These are phyloP conservation scores for Pulveroboletus sp. DNA, from an alignment of 768 basidiomycete genomes.

Conservation along the genomic window DNA sequence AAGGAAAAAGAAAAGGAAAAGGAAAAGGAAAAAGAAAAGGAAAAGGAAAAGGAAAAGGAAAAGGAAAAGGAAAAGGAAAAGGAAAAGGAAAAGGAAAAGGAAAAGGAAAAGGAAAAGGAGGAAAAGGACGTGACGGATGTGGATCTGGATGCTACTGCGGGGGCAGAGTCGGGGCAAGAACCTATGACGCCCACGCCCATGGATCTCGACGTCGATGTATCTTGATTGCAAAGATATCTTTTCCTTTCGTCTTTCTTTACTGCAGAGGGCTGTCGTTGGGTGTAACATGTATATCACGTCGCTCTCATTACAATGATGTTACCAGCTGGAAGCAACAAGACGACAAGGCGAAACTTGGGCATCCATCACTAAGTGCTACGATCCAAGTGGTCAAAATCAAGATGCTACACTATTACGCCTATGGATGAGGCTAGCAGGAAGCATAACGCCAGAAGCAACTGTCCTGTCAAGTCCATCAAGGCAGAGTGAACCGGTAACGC, in stretches of 20 bases:
- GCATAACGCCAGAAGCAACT: slow-evolving; percentile 71
- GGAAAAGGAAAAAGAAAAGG: too few species aligned
- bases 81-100: slow-evolving; percentile 23
- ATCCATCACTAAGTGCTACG: background rate
- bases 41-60: too few species aligned
- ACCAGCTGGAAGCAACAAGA: too few species aligned
- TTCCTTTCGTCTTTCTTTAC: too few species aligned
- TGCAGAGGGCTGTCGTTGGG: too few species aligned
- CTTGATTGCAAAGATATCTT: slow-evolving; percentile 32
- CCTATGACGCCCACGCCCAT: slow-evolving; percentile 36
- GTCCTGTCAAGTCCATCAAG: slow-evolving; percentile 79
- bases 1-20: too few species aligned
- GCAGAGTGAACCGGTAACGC: slow-evolving; percentile 92
- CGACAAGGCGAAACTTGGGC: background rate
- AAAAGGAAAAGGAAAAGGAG: slow-evolving; percentile 16
- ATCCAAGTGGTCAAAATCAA: background rate
- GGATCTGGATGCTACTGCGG: slow-evolving; percentile 25
- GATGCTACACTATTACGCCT: slow-evolving; percentile 23
- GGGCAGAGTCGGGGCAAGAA: slow-evolving; percentile 31
- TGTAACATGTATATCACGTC: background rate
- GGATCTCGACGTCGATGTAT: slow-evolving; percentile 35
- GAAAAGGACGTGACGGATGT: slow-evolving; percentile 31
- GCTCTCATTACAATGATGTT: background rate
- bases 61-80: slow-evolving; percentile 12
- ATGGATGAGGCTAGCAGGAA: slow-evolving; percentile 58